phyloP scores from a whole-genome alignment of 2,329 filamentous ascomycete genomes.

The Tolypocladium pustulatum region DNA sequence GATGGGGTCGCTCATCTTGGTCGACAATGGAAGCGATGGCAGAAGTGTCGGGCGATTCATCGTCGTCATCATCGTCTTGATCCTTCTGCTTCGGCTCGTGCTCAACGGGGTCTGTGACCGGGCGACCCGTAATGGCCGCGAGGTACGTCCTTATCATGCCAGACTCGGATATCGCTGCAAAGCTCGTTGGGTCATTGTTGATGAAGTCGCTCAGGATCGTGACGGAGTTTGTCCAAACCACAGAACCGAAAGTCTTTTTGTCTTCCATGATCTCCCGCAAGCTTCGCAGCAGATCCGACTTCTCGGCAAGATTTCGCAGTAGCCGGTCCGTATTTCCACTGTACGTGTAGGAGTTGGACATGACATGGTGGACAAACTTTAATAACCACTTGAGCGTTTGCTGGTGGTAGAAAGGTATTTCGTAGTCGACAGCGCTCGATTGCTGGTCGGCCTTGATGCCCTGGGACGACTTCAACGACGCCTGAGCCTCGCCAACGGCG shows the following conservation, averaged over 20 bases:
- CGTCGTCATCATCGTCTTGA: constrained; percentile 21
- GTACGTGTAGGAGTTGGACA: constrained; percentile 60
- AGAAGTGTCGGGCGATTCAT: constrained; percentile 27
- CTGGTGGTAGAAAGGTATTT: constrained; percentile 86
- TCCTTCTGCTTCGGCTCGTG: constrained; percentile 18
- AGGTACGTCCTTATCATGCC: constrained; percentile 81
- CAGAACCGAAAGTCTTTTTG: constrained; percentile 70
- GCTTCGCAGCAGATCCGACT: constrained; percentile 69
- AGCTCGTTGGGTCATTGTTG: constrained; percentile 97
- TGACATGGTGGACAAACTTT: constrained; percentile 94
- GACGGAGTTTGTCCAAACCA: constrained; percentile 92
- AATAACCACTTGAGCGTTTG: constrained; percentile 88
- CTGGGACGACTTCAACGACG: constrained; percentile 53
- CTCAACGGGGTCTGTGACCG: constrained; percentile 23
- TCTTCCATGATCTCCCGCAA: constrained; percentile 76
- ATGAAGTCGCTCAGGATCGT: constrained; percentile 93
- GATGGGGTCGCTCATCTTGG: constrained; percentile 35
- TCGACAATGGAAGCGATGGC: constrained; percentile 26
- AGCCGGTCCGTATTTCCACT: constrained; percentile 81
- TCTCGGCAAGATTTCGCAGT: constrained; percentile 88
- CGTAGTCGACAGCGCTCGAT: constrained; percentile 81
- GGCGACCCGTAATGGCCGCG: constrained; percentile 60
- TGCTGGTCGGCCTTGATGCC: constrained; percentile 60
- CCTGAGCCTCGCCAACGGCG: constrained; percentile 61
- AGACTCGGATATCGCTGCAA: constrained; percentile 88